Conservation (phyloP, 2,329 filamentous ascomycete genomes). For the Exophiala lecanii-corni region DNA sequence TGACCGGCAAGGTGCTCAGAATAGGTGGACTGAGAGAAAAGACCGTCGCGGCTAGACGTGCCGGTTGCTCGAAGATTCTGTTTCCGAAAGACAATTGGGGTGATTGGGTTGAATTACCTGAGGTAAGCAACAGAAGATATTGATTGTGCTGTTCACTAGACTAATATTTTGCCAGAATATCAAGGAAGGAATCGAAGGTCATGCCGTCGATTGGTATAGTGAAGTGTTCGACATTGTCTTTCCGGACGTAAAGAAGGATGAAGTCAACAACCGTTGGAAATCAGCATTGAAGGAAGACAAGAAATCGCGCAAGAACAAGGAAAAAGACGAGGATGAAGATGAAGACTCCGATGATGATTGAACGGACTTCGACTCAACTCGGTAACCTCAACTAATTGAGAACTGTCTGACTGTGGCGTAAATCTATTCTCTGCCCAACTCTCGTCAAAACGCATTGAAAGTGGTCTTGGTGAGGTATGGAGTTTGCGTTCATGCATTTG, state of each 20-base stretch:
- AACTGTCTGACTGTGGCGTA: no score
- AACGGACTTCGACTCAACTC: no score
- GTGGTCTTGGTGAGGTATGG: no score
- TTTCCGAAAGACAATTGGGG: conserved; percentile 95
- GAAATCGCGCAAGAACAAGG: conserved; percentile 40
- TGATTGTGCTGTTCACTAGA: no score
- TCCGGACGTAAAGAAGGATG: conserved; percentile 67
- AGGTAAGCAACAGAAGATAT: no score
- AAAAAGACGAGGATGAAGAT: conserved; percentile 18
- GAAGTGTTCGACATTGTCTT: conserved; percentile 94
- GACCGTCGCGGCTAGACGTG: conserved; percentile 88
- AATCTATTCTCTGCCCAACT: background rate
- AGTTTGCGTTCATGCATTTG: no score
- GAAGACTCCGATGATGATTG: conserved; percentile 13
- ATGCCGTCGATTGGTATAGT: conserved; percentile 85
- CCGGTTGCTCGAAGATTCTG: conserved; percentile 87
- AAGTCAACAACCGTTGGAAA: conserved; percentile 70
- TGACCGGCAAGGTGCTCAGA: conserved; percentile 91
- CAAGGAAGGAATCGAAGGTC: conserved; percentile 90
- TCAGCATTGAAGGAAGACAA: conserved; percentile 55
- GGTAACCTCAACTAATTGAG: no score
- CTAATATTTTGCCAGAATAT: conserved; percentile 98
- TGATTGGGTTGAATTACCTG: conserved; percentile 94
- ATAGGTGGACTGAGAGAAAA: conserved; percentile 95
- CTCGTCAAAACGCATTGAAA: no score